Conservation (phyloP, 148 eudicot genomes). For the Cornus suecica region DNA sequence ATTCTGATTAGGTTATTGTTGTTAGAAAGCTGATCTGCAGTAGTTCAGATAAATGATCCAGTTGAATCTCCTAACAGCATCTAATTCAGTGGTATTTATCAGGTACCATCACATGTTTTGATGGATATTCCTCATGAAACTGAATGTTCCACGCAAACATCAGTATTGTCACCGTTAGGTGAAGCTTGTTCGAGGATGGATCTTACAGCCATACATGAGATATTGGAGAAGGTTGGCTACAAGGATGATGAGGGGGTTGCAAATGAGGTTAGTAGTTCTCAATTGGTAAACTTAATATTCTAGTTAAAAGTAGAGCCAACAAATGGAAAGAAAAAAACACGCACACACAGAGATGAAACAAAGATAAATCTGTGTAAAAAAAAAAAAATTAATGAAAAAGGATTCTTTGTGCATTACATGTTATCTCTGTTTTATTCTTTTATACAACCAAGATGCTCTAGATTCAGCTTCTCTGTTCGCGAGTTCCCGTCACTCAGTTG, state of each 20-base stretch:
- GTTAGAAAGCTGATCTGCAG: not conserved
- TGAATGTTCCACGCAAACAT: constrained; percentile 41
- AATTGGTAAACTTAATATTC: not conserved
- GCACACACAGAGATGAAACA: not conserved
- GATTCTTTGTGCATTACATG: not conserved
- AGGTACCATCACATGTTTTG: constrained; percentile 80
- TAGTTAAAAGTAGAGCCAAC: not conserved
- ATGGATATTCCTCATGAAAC: constrained; percentile 58
- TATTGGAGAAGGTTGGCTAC: constrained; percentile 67
- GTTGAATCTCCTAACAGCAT: not conserved
- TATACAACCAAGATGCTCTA: no score
- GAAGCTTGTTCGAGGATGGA: constrained; percentile 76
- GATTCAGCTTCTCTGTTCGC: no score
- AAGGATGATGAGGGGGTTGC: constrained; percentile 74
- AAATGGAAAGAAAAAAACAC: not conserved
- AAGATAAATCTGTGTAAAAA: not conserved
- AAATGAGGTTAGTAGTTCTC: constrained; percentile 47
- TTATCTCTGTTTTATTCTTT: no score
- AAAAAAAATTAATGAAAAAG: no score
- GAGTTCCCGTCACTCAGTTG: no score
- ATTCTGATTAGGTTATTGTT: not conserved
- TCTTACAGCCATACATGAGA: constrained; percentile 79
- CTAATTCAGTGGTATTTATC: constrained; percentile 19
- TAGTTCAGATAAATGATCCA: not conserved
- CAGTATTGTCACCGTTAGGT: constrained; percentile 60